A percentile compares a stretch with the other conserved stretches of the same genome.
These are phyloP conservation scores for Prunus salicina DNA, from an alignment of 306 rosid genomes.

Conservation along the genomic window DNA sequence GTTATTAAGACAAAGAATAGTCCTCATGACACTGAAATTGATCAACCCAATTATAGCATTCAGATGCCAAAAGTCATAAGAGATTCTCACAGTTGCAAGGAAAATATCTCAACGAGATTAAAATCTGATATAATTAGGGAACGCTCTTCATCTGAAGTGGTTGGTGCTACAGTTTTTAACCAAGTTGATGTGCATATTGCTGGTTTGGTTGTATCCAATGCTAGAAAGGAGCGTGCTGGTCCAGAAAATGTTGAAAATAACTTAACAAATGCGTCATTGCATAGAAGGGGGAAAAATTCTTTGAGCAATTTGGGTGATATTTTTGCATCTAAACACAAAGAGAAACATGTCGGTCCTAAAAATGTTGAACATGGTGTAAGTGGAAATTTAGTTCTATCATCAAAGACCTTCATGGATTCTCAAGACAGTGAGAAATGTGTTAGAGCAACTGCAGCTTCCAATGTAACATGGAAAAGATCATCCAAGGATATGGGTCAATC, in stretches of 20 bases:
- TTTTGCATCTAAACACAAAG: not conserved
- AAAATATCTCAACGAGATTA: conserved; percentile 2
- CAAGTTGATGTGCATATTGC: not conserved
- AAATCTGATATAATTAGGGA: not conserved
- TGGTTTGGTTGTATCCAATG: not conserved
- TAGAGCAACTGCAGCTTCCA: not conserved
- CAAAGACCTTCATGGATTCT: conserved; percentile 7
- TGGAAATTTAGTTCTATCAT: not conserved
- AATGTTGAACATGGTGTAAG: not conserved
- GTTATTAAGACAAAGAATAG: not conserved
- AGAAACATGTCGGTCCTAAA: not conserved
- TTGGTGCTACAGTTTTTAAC: not conserved
- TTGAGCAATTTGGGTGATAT: not conserved
- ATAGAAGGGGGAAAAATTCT: not conserved
- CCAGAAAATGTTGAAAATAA: not conserved
- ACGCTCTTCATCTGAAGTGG: conserved; percentile 14
- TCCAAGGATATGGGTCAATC: conserved; percentile 5
- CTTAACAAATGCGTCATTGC: not conserved
- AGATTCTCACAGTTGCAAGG: conserved; percentile 7
- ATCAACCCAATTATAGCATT: not conserved
- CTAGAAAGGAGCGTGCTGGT: not conserved
- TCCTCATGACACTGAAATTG: conserved; percentile 6
- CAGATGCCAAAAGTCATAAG: not conserved
- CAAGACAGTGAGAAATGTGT: not conserved
- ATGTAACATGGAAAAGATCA: not conserved